Percentiles rank a stretch among this genome's conserved stretches.
Conservation (phyloP, 495 filamentous ascomycete genomes). For the Lasiosphaeris hirsuta region DNA sequence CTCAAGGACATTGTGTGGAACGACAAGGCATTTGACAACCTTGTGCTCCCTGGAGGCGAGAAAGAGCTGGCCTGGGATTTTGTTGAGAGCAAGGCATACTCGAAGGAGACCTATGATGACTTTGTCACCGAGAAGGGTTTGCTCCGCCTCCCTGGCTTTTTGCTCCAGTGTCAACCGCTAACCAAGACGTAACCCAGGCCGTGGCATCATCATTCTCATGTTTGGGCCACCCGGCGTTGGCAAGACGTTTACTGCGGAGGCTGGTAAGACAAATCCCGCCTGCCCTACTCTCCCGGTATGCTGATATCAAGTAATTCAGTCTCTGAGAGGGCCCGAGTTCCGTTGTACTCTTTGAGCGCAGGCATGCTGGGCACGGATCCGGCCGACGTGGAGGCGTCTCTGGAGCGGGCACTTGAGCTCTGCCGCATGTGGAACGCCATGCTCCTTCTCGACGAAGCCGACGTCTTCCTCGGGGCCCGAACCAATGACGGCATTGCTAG, state of each 20-base stretch:
- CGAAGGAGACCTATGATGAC: conserved; percentile 50
- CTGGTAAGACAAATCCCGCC: conserved; percentile 7
- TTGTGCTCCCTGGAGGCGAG: conserved; percentile 46
- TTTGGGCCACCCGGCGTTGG: conserved; percentile 54
- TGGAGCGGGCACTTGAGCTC: conserved; percentile 43
- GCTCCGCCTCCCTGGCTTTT: too few relatives aligned
- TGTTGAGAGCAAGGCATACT: conserved; percentile 31
- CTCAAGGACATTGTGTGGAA: conserved; percentile 44
- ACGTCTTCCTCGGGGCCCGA: conserved; percentile 46
- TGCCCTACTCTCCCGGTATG: not conserved
- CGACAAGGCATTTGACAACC: conserved; percentile 46
- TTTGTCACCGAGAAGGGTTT: conserved; percentile 49
- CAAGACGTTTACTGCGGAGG: conserved; percentile 56
- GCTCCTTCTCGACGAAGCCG: conserved; percentile 48
- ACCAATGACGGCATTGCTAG: conserved; percentile 31
- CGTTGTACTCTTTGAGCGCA: conserved; percentile 26
- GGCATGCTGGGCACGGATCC: conserved; percentile 22
- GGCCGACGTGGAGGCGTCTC: conserved; percentile 19
- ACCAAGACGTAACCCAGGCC: conserved; percentile 13
- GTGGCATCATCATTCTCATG: conserved; percentile 52
- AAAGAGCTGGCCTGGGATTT: conserved; percentile 51
- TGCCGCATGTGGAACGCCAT: conserved; percentile 45
- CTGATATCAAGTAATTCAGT: too few relatives aligned
- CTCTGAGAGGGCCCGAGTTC: conserved; percentile 34
- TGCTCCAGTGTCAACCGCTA: too few relatives aligned